Percentiles rank a stretch among this genome's conserved stretches.
These are phyloP conservation scores for Magnaporthiopsis poae DNA, from an alignment of 2,329 filamentous ascomycete species.

Conservation along the genomic window DNA sequence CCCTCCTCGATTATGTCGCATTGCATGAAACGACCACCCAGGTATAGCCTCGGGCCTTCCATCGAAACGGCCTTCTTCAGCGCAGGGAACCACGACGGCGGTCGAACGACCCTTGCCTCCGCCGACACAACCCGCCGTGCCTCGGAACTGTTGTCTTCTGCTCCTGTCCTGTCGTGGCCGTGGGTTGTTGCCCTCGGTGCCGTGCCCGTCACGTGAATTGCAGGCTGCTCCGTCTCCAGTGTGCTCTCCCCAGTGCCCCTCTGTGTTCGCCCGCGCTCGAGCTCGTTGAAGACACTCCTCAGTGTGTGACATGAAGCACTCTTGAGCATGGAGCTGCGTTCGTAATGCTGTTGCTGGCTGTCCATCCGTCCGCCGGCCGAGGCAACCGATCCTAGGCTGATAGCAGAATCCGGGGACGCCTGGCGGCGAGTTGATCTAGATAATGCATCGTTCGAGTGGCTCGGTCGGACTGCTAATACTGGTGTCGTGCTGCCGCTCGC, in stretches of 20 bases:
- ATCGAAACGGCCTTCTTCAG: not conserved
- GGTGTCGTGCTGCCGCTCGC: not conserved
- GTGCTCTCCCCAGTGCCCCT: not conserved
- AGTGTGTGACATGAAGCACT: not conserved
- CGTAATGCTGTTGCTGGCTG: not conserved
- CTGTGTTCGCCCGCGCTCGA: not conserved
- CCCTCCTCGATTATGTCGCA: not conserved
- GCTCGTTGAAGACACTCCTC: not conserved
- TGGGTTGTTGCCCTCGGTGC: not conserved
- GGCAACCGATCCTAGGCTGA: not conserved
- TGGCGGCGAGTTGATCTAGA: not conserved
- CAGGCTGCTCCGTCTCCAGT: not conserved
- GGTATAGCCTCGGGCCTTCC: not conserved
- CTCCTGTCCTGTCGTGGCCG: not conserved
- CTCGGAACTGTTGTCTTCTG: not conserved
- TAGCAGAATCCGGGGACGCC: not conserved
- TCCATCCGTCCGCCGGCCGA: not conserved
- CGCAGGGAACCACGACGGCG: not conserved
- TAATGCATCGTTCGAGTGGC: not conserved
- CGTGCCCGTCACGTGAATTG: not conserved
- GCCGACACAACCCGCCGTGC: not conserved
- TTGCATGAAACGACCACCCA: not conserved
- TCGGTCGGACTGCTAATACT: not conserved
- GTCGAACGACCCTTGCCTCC: not conserved
- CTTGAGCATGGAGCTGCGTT: not conserved